phyloP scores from a whole-genome alignment of 1,284 basidiomycete species.

The Erythrobasidium hasegawianum region DNA sequence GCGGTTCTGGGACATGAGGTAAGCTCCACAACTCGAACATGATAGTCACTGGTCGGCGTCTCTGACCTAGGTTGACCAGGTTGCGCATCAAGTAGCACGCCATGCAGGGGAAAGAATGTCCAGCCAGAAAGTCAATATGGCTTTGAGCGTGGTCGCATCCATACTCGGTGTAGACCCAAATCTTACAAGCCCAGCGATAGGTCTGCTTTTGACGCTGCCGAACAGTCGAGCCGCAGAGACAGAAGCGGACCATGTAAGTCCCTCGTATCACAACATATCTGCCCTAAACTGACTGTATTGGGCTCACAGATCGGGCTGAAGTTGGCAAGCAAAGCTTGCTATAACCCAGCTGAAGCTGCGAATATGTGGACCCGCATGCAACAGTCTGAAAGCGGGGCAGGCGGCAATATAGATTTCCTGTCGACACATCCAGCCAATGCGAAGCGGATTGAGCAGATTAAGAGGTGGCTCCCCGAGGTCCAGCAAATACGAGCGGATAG shows the following conservation, averaged over 20 bases:
- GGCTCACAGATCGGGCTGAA: conserved; percentile 43
- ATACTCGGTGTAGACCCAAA: conserved; percentile 60
- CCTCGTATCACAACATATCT: too few species aligned
- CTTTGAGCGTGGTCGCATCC: conserved; percentile 27
- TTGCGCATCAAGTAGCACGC: conserved; percentile 77
- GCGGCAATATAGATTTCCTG: conserved; percentile 55
- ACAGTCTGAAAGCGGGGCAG: conserved; percentile 34
- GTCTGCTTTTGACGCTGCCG: conserved; percentile 65
- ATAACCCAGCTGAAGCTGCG: conserved; percentile 68
- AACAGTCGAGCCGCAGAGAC: conserved; percentile 76
- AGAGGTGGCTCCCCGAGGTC: conserved; percentile 38
- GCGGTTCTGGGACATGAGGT: too few species aligned
- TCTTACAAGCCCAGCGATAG: conserved; percentile 53
- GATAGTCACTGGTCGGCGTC: too few species aligned
- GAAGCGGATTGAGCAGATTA: conserved; percentile 59
- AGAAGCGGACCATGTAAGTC: conserved; percentile 59
- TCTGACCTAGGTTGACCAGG: too few species aligned
- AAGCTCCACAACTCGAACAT: too few species aligned
- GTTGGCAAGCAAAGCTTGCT: conserved; percentile 62
- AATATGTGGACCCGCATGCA: conserved; percentile 48
- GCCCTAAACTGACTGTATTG: too few species aligned
- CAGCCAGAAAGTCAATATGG: conserved; percentile 37
- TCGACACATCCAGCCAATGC: conserved; percentile 71
- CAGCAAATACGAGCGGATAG: conserved; percentile 22
- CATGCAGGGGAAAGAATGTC: conserved; percentile 63